Conservation (phyloP, 768 basidiomycete species). For the Mycena filopes region DNA sequence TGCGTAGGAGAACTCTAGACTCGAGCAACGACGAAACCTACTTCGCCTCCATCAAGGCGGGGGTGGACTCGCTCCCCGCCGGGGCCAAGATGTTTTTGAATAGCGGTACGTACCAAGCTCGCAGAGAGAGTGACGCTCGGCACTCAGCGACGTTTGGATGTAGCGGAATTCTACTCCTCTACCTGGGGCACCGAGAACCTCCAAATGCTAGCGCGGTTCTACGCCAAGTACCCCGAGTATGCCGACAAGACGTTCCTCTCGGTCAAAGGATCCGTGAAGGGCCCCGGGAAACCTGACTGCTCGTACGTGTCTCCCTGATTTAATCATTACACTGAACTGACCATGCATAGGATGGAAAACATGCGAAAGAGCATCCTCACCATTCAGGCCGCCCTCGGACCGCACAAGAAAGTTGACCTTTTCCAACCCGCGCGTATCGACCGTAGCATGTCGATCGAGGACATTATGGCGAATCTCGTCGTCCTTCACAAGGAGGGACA, state of each 20-base stretch:
- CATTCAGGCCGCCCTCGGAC: constrained; percentile 56
- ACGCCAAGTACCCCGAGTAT: constrained; percentile 50
- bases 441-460: constrained; percentile 55
- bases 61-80: constrained; percentile 53
- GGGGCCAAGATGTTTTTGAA: constrained; percentile 63
- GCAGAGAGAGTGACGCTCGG: too few species aligned
- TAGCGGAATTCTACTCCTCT: constrained; percentile 23
- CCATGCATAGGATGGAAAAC: constrained; percentile 10
- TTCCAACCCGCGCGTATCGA: constrained; percentile 66
- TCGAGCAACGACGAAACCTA: constrained; percentile 65
- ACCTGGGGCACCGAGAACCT: constrained; percentile 36
- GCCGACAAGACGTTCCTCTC: constrained; percentile 49
- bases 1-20: constrained; percentile 49
- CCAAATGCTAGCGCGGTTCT: constrained; percentile 62
- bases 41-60: constrained; percentile 70
- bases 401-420: constrained; percentile 67
- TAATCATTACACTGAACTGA: background rate
- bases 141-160: background rate
- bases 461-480: constrained; percentile 52
- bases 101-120: constrained; percentile 26
- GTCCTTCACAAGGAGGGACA: constrained; percentile 63
- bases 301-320: constrained; percentile 16
- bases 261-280: constrained; percentile 38
- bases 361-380: constrained; percentile 51
- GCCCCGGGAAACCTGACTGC: constrained; percentile 3